These are phyloP conservation scores for Urostyla sp. DNA, from an alignment of 73 alveolate species.

Conservation along the genomic window DNA sequence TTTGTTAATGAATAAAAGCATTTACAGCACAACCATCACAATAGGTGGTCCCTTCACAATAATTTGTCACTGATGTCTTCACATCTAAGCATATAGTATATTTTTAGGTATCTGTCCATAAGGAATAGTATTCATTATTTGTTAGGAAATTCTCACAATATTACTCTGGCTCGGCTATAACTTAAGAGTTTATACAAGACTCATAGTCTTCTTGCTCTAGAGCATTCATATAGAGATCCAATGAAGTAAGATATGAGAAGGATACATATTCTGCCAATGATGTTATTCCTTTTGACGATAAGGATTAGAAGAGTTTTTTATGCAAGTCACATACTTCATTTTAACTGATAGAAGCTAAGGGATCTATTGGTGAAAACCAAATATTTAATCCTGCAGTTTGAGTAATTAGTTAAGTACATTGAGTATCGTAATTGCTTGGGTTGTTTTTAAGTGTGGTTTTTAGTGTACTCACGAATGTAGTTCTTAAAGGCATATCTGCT, in stretches of 20 bases:
- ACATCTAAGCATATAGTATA: slow-evolving; percentile 9
- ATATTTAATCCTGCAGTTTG: slow-evolving; percentile 7
- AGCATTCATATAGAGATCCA: slow-evolving; percentile 42
- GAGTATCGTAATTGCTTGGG: neutral
- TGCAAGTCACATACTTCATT: slow-evolving; percentile 32
- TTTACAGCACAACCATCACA: slow-evolving; percentile 55
- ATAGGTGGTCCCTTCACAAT: neutral
- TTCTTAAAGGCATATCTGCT: slow-evolving; percentile 31
- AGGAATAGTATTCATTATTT: neutral
- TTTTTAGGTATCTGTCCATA: slow-evolving; percentile 25
- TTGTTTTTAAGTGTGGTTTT: neutral
- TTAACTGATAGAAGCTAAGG: slow-evolving; percentile 50
- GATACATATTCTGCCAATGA: slow-evolving; percentile 41
- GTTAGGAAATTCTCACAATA: neutral
- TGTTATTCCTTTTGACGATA: slow-evolving; percentile 2
- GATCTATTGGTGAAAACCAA: slow-evolving; percentile 58
- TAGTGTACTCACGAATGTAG: slow-evolving; percentile 6
- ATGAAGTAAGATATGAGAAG: slow-evolving; percentile 20
- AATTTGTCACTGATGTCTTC: neutral
- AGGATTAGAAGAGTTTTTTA: slow-evolving; percentile 26
- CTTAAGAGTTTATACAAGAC: slow-evolving; percentile 15
- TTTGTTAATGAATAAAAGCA: no score
- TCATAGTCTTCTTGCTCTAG: slow-evolving; percentile 45
- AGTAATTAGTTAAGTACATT: neutral
- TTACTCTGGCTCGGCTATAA: neutral